These are phyloP conservation scores for Lactifluus hygrophoroides DNA, from an alignment of 768 basidiomycete species.

Conservation along the genomic window DNA sequence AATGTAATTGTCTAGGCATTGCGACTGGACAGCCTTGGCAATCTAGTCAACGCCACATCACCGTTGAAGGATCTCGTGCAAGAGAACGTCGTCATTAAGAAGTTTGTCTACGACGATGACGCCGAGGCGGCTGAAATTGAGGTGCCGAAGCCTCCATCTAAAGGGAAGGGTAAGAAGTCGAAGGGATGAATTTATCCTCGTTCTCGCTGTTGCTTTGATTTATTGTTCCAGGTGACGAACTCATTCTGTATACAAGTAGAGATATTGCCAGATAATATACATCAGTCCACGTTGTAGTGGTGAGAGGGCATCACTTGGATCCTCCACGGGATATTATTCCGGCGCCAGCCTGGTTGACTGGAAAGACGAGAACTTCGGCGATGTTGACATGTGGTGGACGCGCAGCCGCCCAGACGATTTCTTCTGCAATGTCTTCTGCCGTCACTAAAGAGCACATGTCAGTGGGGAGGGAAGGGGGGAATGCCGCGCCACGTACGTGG, in stretches of 20 bases:
- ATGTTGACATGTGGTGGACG: slow-evolving; percentile 91
- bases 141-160: slow-evolving; percentile 22
- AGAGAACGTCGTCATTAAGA: slow-evolving; percentile 67
- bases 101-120: slow-evolving; percentile 74
- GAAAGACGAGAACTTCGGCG: slow-evolving; percentile 70
- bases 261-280: slow-evolving; percentile 1
- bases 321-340: slow-evolving; percentile 46
- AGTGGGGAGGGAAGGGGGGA: not conserved
- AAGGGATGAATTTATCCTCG: slow-evolving; percentile 31
- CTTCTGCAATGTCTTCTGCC: slow-evolving; percentile 87
- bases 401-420: slow-evolving; percentile 94
- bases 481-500: slow-evolving; percentile 49
- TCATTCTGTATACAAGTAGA: not conserved
- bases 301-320: slow-evolving; percentile 24
- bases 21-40: slow-evolving; percentile 63
- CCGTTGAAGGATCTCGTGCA: slow-evolving; percentile 49
- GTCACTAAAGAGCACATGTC: slow-evolving; percentile 43
- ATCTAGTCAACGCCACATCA: slow-evolving; percentile 48
- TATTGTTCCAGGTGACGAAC: not conserved
- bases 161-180: slow-evolving; percentile 46
- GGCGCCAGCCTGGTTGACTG: slow-evolving; percentile 71
- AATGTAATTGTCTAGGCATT: slow-evolving; percentile 35
- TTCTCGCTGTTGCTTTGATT: slow-evolving; percentile 18
- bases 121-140: slow-evolving; percentile 27
- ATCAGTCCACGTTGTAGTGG: not conserved